Percentiles rank a stretch among this genome's conserved stretches.
These are phyloP conservation scores for Cyclocybe cylindracea DNA, from an alignment of 768 basidiomycete species.

Conservation along the genomic window DNA sequence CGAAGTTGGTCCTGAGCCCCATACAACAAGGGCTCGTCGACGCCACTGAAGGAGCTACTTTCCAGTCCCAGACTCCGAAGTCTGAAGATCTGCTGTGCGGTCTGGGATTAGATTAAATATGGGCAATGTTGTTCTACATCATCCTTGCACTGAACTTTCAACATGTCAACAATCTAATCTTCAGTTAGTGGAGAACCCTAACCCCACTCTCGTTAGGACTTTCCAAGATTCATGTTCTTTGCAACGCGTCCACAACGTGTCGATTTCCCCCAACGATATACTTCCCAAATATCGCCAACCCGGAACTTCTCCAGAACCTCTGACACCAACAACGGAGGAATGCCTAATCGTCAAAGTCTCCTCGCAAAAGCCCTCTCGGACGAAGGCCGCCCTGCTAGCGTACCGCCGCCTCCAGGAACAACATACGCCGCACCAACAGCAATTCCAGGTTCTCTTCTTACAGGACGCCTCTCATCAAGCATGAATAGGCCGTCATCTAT, in stretches of 20 bases:
- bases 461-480: neutral
- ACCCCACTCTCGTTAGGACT: conserved; percentile 9
- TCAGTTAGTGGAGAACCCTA: conserved; percentile 7
- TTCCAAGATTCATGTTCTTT: conserved; percentile 1
- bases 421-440: neutral
- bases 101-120: no score
- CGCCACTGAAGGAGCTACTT: no score
- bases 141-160: no score
- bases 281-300: no score
- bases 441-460: conserved; percentile 1
- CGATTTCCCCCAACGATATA: neutral
- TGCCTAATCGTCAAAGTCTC: conserved; percentile 7
- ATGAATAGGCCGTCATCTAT: conserved; percentile 17
- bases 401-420: neutral
- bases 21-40: no score
- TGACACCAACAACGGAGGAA: neutral
- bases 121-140: no score
- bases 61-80: no score
- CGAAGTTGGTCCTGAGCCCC: no score
- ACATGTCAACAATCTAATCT: no score
- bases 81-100: no score
- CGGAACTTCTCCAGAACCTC: no score
- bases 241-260: conserved; percentile 12
- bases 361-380: conserved; percentile 7
- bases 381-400: conserved; percentile 9